Evolutionary conservation across 2,329 filamentous ascomycete species (phyloP).

Genomic region (Colletotrichum musae): DNA sequence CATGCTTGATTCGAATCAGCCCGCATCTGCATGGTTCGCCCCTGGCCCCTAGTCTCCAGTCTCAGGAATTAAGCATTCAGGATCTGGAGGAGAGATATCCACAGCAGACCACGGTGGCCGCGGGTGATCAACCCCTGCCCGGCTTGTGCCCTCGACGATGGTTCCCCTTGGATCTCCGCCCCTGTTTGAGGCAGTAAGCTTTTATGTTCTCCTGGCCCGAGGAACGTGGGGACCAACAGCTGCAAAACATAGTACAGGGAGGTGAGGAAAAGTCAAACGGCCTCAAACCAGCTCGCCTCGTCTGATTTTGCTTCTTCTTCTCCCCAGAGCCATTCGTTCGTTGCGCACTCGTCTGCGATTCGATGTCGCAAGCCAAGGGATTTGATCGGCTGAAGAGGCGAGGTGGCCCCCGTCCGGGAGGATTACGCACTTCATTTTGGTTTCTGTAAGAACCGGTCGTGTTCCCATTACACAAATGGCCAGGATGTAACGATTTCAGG

Average conservation of each 20-base stretch:
- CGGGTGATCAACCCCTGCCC: constrained; percentile 28
- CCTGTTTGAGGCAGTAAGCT: constrained; percentile 35
- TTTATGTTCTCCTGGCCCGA: constrained; percentile 9
- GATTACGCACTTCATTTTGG: constrained; percentile 12
- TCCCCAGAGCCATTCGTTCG: constrained; percentile 20
- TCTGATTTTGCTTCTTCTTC: constrained; percentile 20
- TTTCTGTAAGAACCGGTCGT: not conserved
- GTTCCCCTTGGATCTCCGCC: constrained; percentile 3
- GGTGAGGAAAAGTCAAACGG: constrained; percentile 25
- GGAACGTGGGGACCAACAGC: not conserved
- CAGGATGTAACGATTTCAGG: constrained; percentile 5
- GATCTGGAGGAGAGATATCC: constrained; percentile 9
- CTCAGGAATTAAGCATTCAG: constrained; percentile 27
- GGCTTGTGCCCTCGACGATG: constrained; percentile 20
- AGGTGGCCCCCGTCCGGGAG: not conserved
- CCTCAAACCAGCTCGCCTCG: constrained; percentile 30
- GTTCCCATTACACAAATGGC: constrained; percentile 10
- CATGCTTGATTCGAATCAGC: constrained; percentile 32
- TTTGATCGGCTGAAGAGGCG: constrained; percentile 19
- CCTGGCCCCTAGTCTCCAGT: constrained; percentile 12
- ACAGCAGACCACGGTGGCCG: not conserved
- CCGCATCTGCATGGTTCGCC: constrained; percentile 15
- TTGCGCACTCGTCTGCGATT: constrained; percentile 20
- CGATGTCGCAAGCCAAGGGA: constrained; percentile 3
- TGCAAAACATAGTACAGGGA: constrained; percentile 29